Evolutionary conservation across 2,329 filamentous ascomycete species (phyloP).

Genomic region (Colletotrichum brevisporum): DNA sequence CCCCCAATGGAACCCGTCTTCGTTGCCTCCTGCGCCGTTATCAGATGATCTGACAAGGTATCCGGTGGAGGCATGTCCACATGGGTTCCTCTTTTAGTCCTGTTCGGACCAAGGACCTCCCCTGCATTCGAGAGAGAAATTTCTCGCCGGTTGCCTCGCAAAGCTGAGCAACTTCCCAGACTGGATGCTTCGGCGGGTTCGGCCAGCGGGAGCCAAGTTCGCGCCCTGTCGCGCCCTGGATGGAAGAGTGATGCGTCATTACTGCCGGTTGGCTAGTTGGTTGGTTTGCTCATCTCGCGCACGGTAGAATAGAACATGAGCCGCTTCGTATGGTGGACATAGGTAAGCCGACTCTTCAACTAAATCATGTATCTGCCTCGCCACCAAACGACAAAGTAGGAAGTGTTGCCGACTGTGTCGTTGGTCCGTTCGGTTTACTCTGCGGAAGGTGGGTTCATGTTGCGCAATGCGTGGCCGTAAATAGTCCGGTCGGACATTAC

Average conservation of each 20-base stretch:
- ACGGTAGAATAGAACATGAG: not conserved
- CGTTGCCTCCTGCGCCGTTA: conserved; percentile 12
- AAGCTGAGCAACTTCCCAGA: not conserved
- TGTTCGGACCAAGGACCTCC: conserved; percentile 1
- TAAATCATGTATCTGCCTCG: not conserved
- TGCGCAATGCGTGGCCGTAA: not conserved
- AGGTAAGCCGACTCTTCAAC: not conserved
- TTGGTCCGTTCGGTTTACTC: not conserved
- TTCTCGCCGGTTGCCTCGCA: conserved; percentile 6
- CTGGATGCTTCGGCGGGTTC: conserved; percentile 1
- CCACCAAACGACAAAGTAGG: conserved; percentile 7
- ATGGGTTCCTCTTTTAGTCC: conserved; percentile 13
- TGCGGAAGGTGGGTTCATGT: not conserved
- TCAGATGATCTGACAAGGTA: conserved; percentile 40
- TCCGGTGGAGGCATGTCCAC: conserved; percentile 13
- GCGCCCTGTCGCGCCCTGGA: not conserved
- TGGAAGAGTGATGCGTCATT: conserved; percentile 2
- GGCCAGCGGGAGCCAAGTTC: no score
- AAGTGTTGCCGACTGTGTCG: not conserved
- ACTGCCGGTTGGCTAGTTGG: not conserved
- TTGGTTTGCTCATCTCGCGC: not conserved
- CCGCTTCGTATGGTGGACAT: no score
- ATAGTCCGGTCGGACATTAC: conserved; percentile 15
- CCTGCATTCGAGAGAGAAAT: conserved; percentile 8
- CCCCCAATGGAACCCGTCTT: not conserved